Conservation (phyloP, 164 flowering plant species). For the Brasenia schreberi region DNA sequence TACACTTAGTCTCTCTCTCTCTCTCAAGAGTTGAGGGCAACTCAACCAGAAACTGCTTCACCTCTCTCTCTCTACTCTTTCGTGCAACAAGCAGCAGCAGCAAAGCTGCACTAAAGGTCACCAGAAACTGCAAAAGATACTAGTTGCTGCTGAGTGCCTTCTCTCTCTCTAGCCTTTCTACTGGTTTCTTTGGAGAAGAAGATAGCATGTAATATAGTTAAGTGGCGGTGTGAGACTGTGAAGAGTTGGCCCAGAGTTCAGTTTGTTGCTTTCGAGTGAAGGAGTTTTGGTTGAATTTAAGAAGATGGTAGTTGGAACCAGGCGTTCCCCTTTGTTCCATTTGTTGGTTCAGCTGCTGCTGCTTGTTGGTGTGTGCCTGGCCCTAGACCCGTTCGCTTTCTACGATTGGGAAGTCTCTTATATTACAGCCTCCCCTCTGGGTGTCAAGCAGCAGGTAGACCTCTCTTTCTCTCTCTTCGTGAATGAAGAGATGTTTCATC, state of each 20-base stretch:
- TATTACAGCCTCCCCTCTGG: slow-evolving; percentile 60
- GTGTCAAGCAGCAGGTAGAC: slow-evolving; percentile 63
- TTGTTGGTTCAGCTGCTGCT: slow-evolving; percentile 2
- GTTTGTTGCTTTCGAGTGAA: not conserved
- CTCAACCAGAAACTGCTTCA: no score
- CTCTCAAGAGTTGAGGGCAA: not conserved
- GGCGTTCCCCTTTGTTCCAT: not conserved
- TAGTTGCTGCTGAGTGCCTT: no score
- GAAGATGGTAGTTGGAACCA: not conserved
- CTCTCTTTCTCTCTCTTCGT: slow-evolving; percentile 1
- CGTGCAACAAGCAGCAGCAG: not conserved
- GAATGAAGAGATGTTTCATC: no score
- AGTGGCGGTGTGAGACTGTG: not conserved
- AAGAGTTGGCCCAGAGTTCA: not conserved
- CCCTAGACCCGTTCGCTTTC: slow-evolving; percentile 37
- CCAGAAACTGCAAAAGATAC: no score
- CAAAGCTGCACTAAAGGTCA: not conserved
- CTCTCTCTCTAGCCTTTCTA: not conserved
- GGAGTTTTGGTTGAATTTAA: not conserved
- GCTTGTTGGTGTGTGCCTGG: slow-evolving; percentile 19
- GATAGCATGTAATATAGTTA: not conserved
- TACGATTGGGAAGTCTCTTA: slow-evolving; percentile 46
- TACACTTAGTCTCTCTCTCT: not conserved
- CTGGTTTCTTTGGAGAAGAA: not conserved
- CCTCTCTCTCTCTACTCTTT: no score